These are phyloP conservation scores for Alternaria sp. DNA, from an alignment of 2,329 filamentous ascomycete species.

Conservation along the genomic window DNA sequence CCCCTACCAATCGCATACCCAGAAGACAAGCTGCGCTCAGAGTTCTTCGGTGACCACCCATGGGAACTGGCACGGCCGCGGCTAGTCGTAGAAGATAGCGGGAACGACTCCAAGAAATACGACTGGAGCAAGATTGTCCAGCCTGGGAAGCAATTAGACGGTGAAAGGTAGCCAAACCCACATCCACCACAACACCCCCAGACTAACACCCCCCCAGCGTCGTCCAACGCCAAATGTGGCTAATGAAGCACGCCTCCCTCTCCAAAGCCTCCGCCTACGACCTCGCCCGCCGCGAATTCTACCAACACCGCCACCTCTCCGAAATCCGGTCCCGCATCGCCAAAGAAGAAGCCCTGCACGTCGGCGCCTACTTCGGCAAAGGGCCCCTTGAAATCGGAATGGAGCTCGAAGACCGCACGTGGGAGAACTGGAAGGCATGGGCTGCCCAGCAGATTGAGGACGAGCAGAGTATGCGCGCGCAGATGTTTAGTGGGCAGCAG, in stretches of 20 bases:
- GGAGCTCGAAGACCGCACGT: constrained; percentile 79
- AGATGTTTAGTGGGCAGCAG: constrained; percentile 46
- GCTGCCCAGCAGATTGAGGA: constrained; percentile 63
- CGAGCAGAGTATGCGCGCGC: constrained; percentile 55
- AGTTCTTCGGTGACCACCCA: constrained; percentile 92
- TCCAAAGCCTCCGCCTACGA: constrained; percentile 79
- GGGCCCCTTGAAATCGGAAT: constrained; percentile 76
- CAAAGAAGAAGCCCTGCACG: constrained; percentile 82
- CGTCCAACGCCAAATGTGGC: constrained; percentile 86
- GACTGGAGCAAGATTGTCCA: constrained; percentile 85
- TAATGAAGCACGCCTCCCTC: constrained; percentile 67
- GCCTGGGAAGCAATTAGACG: constrained; percentile 75
- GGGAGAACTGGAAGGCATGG: constrained; percentile 86
- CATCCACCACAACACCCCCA: background rate
- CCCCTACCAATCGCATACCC: constrained; percentile 79
- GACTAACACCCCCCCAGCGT: constrained; percentile 65
- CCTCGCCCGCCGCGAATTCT: constrained; percentile 86
- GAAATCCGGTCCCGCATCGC: constrained; percentile 85
- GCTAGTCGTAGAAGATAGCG: constrained; percentile 83
- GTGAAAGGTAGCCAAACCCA: constrained; percentile 72
- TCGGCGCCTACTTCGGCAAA: constrained; percentile 89
- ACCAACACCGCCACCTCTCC: constrained; percentile 78
- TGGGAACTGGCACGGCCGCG: constrained; percentile 94
- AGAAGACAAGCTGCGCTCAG: constrained; percentile 79
- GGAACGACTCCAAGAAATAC: constrained; percentile 75